Evolutionary conservation across 768 basidiomycete species (phyloP).

Genomic region (Lactarius trivialis): DNA sequence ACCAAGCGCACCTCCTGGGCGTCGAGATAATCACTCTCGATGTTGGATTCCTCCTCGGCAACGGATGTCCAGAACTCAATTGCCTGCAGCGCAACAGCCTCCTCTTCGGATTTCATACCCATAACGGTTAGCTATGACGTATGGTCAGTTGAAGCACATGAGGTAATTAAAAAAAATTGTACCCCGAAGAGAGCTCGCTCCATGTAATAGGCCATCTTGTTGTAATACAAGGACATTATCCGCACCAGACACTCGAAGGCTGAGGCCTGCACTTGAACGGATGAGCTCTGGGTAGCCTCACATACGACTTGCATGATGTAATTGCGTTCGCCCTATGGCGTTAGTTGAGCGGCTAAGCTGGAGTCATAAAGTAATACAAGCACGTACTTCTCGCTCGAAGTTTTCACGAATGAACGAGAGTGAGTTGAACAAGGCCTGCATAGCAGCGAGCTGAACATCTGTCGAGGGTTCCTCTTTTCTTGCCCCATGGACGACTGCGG

Average conservation of each 20-base stretch:
- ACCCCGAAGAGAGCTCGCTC: constrained; percentile 97
- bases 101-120: constrained; percentile 93
- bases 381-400: constrained; percentile 88
- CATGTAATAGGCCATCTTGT: constrained; percentile 99
- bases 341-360: constrained; percentile 7
- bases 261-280: constrained; percentile 83
- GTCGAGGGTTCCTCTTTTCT: constrained; percentile 88
- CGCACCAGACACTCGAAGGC: constrained; percentile 93
- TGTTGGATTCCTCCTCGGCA: constrained; percentile 93
- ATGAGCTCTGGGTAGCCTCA: constrained; percentile 86
- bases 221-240: constrained; percentile 98
- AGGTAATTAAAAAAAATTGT: constrained; percentile 30
- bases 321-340: constrained; percentile 85
- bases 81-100: constrained; percentile 89
- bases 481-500: constrained; percentile 96
- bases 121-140: constrained; percentile 77
- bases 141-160: constrained; percentile 7
- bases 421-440: constrained; percentile 89
- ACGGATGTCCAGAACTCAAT: constrained; percentile 99
- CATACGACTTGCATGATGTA: constrained; percentile 99
- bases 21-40: constrained; percentile 58
- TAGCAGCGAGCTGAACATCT: constrained; percentile 90
- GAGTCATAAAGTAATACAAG: not conserved
- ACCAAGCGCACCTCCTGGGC: constrained; percentile 66
- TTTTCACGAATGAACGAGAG: constrained; percentile 97